Conservation (phyloP, 345 rosid genomes). For the Populus nigra region DNA sequence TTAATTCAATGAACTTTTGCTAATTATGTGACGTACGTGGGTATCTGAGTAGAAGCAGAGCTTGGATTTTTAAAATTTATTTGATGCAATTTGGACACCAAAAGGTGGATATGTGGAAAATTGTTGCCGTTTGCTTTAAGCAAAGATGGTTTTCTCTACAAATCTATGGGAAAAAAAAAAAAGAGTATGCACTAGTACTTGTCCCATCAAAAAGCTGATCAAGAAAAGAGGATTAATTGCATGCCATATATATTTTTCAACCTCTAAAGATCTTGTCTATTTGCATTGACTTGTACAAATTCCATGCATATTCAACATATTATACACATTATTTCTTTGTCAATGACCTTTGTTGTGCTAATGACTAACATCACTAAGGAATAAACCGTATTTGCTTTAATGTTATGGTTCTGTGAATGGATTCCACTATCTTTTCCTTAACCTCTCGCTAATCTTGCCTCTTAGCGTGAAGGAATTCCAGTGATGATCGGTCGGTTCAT, state of each 20-base stretch:
- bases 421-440: conserved; percentile 5
- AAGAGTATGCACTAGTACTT: neutral
- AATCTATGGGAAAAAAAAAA: neutral
- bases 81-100: neutral
- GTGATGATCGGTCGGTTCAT: neutral
- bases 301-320: neutral
- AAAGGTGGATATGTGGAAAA: neutral
- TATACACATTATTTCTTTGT: neutral
- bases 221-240: neutral
- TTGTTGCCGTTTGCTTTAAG: neutral
- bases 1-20: neutral
- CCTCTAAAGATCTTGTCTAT: neutral
- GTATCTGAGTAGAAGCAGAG: neutral
- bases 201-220: neutral
- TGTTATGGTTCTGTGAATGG: neutral
- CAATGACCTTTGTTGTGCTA: neutral
- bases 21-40: neutral
- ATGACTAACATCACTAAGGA: neutral
- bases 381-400: neutral
- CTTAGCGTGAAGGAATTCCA: neutral
- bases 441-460: neutral
- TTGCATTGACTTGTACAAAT: neutral
- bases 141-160: neutral
- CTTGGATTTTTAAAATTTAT: neutral
- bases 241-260: neutral